phyloP scores from a whole-genome alignment of 2,329 filamentous ascomycete species.

The Aureobasidium sp. region DNA sequence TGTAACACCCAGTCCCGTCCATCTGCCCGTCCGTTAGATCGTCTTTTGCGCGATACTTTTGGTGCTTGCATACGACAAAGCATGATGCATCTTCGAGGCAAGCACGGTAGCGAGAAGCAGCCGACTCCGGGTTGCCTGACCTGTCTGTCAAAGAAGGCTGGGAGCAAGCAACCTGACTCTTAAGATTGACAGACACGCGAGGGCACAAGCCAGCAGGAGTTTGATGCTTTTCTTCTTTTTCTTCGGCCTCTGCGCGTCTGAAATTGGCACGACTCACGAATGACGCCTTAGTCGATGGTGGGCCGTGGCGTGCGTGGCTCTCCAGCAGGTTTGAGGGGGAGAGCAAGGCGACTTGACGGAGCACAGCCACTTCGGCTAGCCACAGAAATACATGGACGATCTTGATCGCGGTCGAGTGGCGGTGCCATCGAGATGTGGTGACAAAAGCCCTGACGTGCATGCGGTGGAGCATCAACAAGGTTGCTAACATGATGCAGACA shows the following conservation, averaged over 20 bases:
- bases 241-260: background rate
- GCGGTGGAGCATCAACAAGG: background rate
- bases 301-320: constrained; percentile 3
- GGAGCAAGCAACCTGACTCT: background rate
- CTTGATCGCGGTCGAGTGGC: background rate
- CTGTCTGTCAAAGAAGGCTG: constrained; percentile 8
- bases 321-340: background rate
- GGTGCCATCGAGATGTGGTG: background rate
- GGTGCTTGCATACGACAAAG: background rate
- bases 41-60: constrained; percentile 1
- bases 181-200: background rate
- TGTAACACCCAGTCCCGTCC: background rate
- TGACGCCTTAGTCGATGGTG: constrained; percentile 1
- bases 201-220: background rate
- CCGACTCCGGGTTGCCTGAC: constrained; percentile 9
- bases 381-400: background rate
- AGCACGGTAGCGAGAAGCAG: background rate
- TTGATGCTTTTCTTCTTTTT: background rate
- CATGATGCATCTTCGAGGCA: background rate
- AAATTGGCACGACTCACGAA: background rate
- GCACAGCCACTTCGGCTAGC: constrained; percentile 6
- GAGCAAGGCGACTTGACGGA: background rate
- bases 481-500: constrained; percentile 7
- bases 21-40: background rate
- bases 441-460: background rate